Evolutionary conservation across 2,329 filamentous ascomycete genomes (phyloP), one percentile per base, ranked within the genome.

Genomic region (Aplosporella prunicola): DNA sequence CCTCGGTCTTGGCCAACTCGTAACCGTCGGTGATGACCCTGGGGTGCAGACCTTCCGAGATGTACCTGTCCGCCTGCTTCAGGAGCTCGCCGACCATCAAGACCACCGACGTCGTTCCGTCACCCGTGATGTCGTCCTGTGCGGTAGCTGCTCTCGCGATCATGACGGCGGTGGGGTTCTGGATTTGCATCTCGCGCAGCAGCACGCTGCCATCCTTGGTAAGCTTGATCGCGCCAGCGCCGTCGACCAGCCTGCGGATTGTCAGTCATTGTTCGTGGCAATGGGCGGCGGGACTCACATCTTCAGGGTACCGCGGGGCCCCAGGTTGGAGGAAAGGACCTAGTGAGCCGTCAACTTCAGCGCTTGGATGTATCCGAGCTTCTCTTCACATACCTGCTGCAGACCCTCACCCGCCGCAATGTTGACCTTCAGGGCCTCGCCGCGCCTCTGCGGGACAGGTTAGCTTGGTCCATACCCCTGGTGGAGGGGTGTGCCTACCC

Each of bases 171-270:
- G 91, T 98, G 18, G 91, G 91, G 64, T 96, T 96, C 68, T 95
- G 89, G 60, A 96, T 96, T 78, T 96, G 88, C 76, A 80, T 80
- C 58, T 80, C 76, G 53, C 74, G 72, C 51, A 80, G 55, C 48
- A 80, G 70, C 43, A 96, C 89, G 56, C 93, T 95, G 59, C 91
- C 91, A 67, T 98, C 91, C 66, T 98, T 98, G 52, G 91, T 98
- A 60, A 98, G 76, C 69, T 98, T 98, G 69, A 98, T 98, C 78
- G 62, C 68, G 50, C 75, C 75, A 43, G 75, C 67, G 46, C 75
- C 75, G 53, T 79, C 75, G 33, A 78, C 74, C 52, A 78, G 61
- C 69, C 69, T 72, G 45, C 31, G 30, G 17, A 35, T 13, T 43
- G 46, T 58, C 42, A 60, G 57, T 56, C 52, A 49, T 13, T 44